Percentiles rank a stretch among this genome's conserved stretches.
These are phyloP conservation scores for Cladophialophora bantiana DNA, from an alignment of 2,329 filamentous ascomycete species.

Conservation along the genomic window DNA sequence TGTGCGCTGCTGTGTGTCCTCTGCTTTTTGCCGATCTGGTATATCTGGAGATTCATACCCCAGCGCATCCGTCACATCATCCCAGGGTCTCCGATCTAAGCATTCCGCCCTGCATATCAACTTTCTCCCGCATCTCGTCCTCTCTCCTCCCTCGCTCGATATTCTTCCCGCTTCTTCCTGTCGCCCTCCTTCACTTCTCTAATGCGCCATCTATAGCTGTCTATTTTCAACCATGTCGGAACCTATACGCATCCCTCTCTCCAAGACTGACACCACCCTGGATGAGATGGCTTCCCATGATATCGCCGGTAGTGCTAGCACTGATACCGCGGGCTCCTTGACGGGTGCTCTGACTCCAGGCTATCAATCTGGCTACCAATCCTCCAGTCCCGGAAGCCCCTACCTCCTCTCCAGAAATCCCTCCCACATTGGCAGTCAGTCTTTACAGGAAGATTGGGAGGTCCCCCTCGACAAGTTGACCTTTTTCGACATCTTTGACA, in stretches of 20 bases:
- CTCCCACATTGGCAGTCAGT: slow-evolving; percentile 83
- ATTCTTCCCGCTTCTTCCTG: slow-evolving; percentile 3
- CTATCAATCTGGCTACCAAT: slow-evolving; percentile 49
- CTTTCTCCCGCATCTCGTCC: neutral
- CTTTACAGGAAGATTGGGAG: slow-evolving; percentile 89
- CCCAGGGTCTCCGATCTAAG: slow-evolving; percentile 5
- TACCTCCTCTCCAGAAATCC: slow-evolving; percentile 72
- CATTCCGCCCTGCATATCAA: slow-evolving; percentile 9
- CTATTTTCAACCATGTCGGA: slow-evolving; percentile 41
- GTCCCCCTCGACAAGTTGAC: slow-evolving; percentile 85
- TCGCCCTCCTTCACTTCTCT: neutral
- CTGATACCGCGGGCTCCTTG: slow-evolving; percentile 34
- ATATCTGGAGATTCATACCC: slow-evolving; percentile 13
- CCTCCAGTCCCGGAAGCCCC: slow-evolving; percentile 56
- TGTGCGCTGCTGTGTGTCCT: slow-evolving; percentile 8
- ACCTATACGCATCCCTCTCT: slow-evolving; percentile 38
- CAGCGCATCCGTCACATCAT: slow-evolving; percentile 5
- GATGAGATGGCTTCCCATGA: slow-evolving; percentile 34
- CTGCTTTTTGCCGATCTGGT: neutral
- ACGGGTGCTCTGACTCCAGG: slow-evolving; percentile 49
- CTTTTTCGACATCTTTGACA: slow-evolving; percentile 92
- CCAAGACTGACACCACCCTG: slow-evolving; percentile 39
- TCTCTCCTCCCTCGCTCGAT: neutral
- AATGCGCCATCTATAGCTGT: slow-evolving; percentile 10
- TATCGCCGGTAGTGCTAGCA: slow-evolving; percentile 6